Conservation (phyloP, 805 yeast genomes). For the Barnettozyma salicaria region DNA sequence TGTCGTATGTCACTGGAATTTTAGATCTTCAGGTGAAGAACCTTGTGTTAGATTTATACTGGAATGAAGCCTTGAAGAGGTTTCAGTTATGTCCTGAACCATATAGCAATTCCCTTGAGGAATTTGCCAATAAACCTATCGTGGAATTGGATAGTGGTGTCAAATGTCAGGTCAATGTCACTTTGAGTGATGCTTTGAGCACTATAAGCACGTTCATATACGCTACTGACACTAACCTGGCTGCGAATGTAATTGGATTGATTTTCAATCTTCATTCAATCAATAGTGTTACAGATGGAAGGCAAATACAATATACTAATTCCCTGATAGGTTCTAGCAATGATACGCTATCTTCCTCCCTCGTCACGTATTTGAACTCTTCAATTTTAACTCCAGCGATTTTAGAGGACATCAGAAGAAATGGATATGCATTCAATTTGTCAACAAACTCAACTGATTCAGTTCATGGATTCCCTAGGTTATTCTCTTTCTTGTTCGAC, state of each 20-base stretch:
- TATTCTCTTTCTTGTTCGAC: slow-evolving; percentile 31
- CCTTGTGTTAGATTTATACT: slow-evolving; percentile 49
- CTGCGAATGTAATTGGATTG: slow-evolving; percentile 39
- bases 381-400: slow-evolving; percentile 28
- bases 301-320: neutral
- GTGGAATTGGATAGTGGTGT: slow-evolving; percentile 13
- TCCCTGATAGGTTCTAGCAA: slow-evolving; percentile 11
- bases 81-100: slow-evolving; percentile 59
- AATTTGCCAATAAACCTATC: slow-evolving; percentile 5
- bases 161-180: slow-evolving; percentile 23
- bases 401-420: slow-evolving; percentile 19
- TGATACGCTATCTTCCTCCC: slow-evolving; percentile 23
- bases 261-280: slow-evolving; percentile 31
- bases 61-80: slow-evolving; percentile 38
- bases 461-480: slow-evolving; percentile 31
- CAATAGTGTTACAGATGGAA: slow-evolving; percentile 1
- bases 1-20: slow-evolving; percentile 27
- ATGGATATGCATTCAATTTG: slow-evolving; percentile 15
- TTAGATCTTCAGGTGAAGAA: slow-evolving; percentile 41
- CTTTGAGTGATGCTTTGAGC: slow-evolving; percentile 24
- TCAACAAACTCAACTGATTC: slow-evolving; percentile 9
- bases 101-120: slow-evolving; percentile 20
- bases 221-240: slow-evolving; percentile 40
- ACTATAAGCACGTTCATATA: slow-evolving; percentile 31
- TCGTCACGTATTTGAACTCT: slow-evolving; percentile 14